A percentile compares a stretch with the other conserved stretches of the same genome.
Conservation (phyloP, 352 stramenopile genomes). For the Phytophthora hibernalis region DNA sequence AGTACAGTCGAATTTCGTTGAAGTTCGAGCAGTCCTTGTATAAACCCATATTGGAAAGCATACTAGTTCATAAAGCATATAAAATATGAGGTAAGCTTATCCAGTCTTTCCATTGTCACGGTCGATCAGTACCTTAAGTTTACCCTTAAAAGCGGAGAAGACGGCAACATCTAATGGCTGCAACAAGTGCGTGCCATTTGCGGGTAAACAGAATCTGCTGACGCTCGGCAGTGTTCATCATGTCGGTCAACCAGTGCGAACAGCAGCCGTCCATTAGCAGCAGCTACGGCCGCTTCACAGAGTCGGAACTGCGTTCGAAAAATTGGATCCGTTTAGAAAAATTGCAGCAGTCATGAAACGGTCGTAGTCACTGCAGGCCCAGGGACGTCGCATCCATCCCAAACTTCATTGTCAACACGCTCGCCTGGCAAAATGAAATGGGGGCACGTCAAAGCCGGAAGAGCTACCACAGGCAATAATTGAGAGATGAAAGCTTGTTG, state of each 20-base stretch:
- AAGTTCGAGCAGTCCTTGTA: too few species aligned
- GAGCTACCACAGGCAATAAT: slow-evolving; percentile 36
- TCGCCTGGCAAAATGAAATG: slow-evolving; percentile 23
- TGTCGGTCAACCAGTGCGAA: background rate
- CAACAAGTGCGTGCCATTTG: too few species aligned
- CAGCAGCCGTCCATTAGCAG: background rate
- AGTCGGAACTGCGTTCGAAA: background rate
- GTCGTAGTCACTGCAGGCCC: background rate
- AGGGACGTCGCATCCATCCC: background rate
- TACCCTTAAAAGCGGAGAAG: too few species aligned
- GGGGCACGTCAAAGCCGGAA: slow-evolving; percentile 13
- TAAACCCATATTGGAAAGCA: too few species aligned
- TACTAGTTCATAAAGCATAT: too few species aligned
- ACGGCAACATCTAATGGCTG: too few species aligned
- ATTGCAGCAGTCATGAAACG: background rate
- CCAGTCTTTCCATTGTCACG: too few species aligned
- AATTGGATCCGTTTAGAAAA: background rate
- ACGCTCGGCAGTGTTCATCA: too few species aligned
- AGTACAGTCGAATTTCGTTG: too few species aligned
- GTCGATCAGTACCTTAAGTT: too few species aligned
- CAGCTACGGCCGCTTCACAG: background rate
- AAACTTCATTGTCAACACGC: background rate
- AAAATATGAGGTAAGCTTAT: too few species aligned
- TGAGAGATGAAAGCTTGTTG: slow-evolving; percentile 35
- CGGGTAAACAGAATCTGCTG: too few species aligned